A percentile compares a stretch with the other conserved stretches of the same genome.
phyloP scores from a whole-genome alignment of 495 filamentous ascomycete species.

The Xylaria bambusicola region DNA sequence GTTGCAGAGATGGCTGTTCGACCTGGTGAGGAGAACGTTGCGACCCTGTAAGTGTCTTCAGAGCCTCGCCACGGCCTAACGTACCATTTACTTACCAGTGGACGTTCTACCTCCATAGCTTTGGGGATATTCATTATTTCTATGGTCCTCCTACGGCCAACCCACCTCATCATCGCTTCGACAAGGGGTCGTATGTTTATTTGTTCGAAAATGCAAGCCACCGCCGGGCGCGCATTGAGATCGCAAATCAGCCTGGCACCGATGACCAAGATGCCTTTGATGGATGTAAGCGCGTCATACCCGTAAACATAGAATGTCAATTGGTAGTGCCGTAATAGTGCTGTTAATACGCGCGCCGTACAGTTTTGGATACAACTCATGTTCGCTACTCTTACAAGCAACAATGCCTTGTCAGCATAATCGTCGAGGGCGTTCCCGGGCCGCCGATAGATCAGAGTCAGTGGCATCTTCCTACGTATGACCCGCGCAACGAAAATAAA shows the following conservation, averaged over 20 bases:
- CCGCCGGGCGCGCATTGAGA: constrained; percentile 71
- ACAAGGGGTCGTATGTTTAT: constrained; percentile 87
- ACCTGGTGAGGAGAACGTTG: constrained; percentile 74
- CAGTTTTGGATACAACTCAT: constrained; percentile 65
- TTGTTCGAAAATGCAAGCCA: constrained; percentile 74
- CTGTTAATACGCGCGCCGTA: constrained; percentile 7
- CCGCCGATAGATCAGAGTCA: constrained; percentile 49
- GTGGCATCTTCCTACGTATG: constrained; percentile 77
- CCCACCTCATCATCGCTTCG: constrained; percentile 81
- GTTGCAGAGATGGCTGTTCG: constrained; percentile 65
- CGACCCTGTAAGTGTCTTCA: constrained; percentile 69
- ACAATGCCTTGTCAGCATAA: constrained; percentile 72
- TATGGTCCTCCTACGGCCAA: constrained; percentile 71
- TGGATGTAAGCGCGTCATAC: constrained; percentile 61
- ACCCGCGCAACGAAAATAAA: constrained; percentile 67
- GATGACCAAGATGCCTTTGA: constrained; percentile 88
- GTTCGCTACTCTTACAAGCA: constrained; percentile 78
- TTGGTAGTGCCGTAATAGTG: background rate
- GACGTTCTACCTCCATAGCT: constrained; percentile 53
- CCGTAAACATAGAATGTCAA: too few relatives aligned
- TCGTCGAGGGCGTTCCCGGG: constrained; percentile 60
- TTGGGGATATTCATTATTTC: constrained; percentile 88
- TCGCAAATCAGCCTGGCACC: constrained; percentile 85
- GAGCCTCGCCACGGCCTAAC: constrained; percentile 2
- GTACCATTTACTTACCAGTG: background rate